phyloP scores from a whole-genome alignment of 202 grass and related monocot species.

The Schoenoplectus triqueter region DNA sequence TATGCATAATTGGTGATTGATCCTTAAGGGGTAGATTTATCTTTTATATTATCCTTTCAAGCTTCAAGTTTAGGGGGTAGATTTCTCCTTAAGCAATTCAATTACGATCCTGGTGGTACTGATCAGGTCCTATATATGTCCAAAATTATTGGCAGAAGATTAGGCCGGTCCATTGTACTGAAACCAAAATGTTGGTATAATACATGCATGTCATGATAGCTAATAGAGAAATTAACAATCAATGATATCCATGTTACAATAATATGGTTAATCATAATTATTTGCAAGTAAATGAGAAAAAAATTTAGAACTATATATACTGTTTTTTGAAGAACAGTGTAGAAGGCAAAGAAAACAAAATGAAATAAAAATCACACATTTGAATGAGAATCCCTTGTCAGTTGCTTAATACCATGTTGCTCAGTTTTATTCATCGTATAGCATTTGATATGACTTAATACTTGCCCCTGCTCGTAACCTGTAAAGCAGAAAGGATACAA shows the following conservation, averaged over 20 bases:
- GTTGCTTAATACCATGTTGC: neutral
- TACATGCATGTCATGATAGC: neutral
- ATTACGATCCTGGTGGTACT: too few relatives aligned
- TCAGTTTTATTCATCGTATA: neutral
- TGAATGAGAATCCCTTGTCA: constrained; percentile 20
- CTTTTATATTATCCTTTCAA: too few relatives aligned
- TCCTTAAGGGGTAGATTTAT: too few relatives aligned
- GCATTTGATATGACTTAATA: constrained; percentile 41
- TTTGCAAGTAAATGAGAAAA: constrained; percentile 14
- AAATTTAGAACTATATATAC: constrained; percentile 9
- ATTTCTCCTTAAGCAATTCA: too few relatives aligned
- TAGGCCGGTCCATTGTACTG: too few relatives aligned
- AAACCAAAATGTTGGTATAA: too few relatives aligned
- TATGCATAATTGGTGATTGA: too few relatives aligned
- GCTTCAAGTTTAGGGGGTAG: too few relatives aligned
- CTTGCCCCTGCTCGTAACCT: constrained; percentile 51
- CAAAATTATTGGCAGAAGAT: too few relatives aligned
- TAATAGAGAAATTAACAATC: neutral
- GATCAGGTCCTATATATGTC: too few relatives aligned
- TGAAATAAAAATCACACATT: constrained; percentile 35
- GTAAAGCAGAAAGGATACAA: constrained; percentile 14
- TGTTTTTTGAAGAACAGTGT: constrained; percentile 29
- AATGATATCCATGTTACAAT: too few relatives aligned
- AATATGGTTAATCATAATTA: neutral
- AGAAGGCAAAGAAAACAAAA: constrained; percentile 3